Evolutionary conservation across 805 yeast species (phyloP).

Genomic region (Suhomyces vadensis): DNA sequence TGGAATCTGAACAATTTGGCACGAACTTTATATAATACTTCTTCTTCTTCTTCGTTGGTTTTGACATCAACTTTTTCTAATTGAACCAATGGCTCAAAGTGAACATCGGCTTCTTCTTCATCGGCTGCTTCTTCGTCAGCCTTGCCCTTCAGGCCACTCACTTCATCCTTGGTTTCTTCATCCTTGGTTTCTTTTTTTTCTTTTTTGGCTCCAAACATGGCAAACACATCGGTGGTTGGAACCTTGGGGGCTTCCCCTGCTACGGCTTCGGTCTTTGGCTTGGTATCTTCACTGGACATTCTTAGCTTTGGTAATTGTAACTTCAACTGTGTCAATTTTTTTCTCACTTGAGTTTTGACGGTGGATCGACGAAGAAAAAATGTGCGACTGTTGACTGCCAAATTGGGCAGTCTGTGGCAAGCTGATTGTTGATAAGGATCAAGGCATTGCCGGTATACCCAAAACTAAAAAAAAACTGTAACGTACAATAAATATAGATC

Average conservation of each 20-base stretch:
- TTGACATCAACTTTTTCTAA: slow-evolving; percentile 95
- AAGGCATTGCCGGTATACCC: too few relatives aligned
- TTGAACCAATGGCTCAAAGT: slow-evolving; percentile 94
- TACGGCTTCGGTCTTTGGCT: slow-evolving; percentile 26
- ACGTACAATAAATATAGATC: not conserved
- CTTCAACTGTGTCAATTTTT: slow-evolving; percentile 2
- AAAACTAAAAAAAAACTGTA: not conserved
- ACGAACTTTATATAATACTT: slow-evolving; percentile 78
- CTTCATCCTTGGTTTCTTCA: slow-evolving; percentile 36
- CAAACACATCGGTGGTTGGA: slow-evolving; percentile 81
- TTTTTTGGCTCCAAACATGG: slow-evolving; percentile 93
- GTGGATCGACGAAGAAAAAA: slow-evolving; percentile 1
- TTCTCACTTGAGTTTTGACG: not conserved
- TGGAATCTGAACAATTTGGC: slow-evolving; percentile 94
- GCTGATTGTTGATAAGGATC: too few relatives aligned
- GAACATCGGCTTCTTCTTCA: slow-evolving; percentile 76
- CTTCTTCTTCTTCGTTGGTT: slow-evolving; percentile 92
- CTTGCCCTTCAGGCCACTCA: slow-evolving; percentile 35
- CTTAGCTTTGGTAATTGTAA: not conserved
- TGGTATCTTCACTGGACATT: slow-evolving; percentile 35
- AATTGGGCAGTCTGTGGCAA: slow-evolving; percentile 3
- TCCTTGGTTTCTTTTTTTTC: slow-evolving; percentile 53
- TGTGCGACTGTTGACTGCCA: slow-evolving; percentile 9
- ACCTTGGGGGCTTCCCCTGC: slow-evolving; percentile 48
- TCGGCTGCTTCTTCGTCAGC: slow-evolving; percentile 59